phyloP scores from a whole-genome alignment of 257 asterid species.

The Voacanga thouarsii region DNA sequence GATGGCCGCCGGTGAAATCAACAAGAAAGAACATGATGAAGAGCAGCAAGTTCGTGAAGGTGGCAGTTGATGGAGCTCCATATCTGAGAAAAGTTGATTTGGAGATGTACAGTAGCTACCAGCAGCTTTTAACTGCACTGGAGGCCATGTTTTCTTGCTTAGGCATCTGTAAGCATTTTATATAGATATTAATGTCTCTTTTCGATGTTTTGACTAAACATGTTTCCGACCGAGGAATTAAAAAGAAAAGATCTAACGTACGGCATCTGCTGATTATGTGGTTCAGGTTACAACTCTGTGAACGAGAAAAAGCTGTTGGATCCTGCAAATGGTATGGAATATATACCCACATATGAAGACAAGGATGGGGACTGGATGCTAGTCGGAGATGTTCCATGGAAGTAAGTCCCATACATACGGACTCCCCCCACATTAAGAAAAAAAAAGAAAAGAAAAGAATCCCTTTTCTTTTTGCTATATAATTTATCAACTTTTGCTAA shows the following conservation, averaged over 20 bases:
- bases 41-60: constrained; percentile 58
- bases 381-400: constrained; percentile 74
- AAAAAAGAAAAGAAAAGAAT: too few species aligned
- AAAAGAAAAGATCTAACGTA: not conserved
- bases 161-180: constrained; percentile 49
- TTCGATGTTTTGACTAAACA: not conserved
- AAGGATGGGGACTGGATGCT: constrained; percentile 94
- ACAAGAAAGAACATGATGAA: constrained; percentile 43
- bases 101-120: constrained; percentile 43
- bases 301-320: constrained; percentile 57
- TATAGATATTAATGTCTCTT: not conserved
- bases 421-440: too few species aligned
- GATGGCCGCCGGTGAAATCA: constrained; percentile 85
- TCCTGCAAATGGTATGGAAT: constrained; percentile 50
- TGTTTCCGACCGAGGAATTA: not conserved
- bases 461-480: too few species aligned
- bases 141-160: constrained; percentile 60
- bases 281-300: constrained; percentile 42
- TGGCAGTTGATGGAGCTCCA: constrained; percentile 83
- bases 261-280: not conserved
- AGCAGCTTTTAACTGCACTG: constrained; percentile 47
- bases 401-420: not conserved
- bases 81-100: constrained; percentile 67
- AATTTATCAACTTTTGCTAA: not conserved
- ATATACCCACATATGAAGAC: constrained; percentile 80